phyloP scores from a whole-genome alignment of 75 land plant genomes.

The Azolla pinnata region DNA sequence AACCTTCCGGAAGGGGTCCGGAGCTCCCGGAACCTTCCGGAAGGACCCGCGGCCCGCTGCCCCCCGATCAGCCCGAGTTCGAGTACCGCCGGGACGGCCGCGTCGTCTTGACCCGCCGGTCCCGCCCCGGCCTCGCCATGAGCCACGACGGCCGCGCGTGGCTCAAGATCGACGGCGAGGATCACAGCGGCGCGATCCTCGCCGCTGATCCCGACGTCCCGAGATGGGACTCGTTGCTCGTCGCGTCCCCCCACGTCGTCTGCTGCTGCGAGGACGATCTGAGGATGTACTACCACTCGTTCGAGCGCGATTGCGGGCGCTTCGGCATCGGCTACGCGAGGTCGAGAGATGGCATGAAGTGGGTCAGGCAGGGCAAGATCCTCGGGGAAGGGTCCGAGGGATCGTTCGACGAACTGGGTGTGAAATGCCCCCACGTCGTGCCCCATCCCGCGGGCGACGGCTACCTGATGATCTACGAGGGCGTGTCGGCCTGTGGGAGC shows the following conservation, averaged over 20 bases:
- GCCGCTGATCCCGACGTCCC: constrained; percentile 53
- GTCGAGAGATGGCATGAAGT: constrained; percentile 63
- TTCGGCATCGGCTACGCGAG: constrained; percentile 54
- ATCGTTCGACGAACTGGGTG: constrained; percentile 55
- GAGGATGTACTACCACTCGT: constrained; percentile 75
- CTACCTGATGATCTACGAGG: constrained; percentile 71
- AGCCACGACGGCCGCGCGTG: constrained; percentile 75
- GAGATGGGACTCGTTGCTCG: constrained; percentile 64
- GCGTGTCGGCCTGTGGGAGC: constrained; percentile 39
- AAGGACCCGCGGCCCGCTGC: constrained; percentile 8
- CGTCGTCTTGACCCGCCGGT: constrained; percentile 19
- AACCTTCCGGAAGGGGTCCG: too few species aligned
- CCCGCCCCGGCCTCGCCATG: constrained; percentile 58
- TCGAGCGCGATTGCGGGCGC: constrained; percentile 28
- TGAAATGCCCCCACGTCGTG: constrained; percentile 37
- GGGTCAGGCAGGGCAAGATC: constrained; percentile 73
- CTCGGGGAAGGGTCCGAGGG: constrained; percentile 38
- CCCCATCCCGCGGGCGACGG: constrained; percentile 26
- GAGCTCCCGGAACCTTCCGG: too few species aligned
- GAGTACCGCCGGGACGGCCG: neutral
- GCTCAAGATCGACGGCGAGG: constrained; percentile 74
- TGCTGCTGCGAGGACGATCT: constrained; percentile 42
- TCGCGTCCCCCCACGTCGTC: constrained; percentile 51
- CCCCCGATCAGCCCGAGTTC: constrained; percentile 12
- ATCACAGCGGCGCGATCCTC: constrained; percentile 72